phyloP scores from a whole-genome alignment of 2,329 filamentous ascomycete species.

The Epichloe uncinata region DNA sequence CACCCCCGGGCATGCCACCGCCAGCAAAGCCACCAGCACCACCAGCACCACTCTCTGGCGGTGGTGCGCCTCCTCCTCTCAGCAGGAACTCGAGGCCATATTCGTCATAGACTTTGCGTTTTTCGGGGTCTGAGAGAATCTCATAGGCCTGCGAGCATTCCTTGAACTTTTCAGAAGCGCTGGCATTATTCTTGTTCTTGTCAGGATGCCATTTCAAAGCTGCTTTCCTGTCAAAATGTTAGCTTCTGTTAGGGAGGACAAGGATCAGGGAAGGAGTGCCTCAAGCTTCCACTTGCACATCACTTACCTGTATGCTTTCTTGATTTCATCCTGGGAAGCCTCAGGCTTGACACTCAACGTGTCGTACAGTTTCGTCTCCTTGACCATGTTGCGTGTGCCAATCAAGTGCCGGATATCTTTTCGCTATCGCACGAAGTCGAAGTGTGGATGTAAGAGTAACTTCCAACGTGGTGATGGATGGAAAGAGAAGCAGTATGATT shows the following conservation, averaged over 20 bases:
- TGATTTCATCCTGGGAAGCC: conserved; percentile 86
- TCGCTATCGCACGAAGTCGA: not conserved
- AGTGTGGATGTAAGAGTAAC: not conserved
- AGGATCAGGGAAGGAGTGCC: not conserved
- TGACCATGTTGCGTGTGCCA: conserved; percentile 54
- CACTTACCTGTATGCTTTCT: conserved; percentile 76
- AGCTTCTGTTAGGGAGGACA: not conserved
- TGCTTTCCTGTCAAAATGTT: conserved; percentile 48
- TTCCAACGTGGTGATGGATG: not conserved
- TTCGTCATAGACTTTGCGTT: conserved; percentile 89
- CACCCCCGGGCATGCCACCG: conserved; percentile 42
- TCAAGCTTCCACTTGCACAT: not conserved
- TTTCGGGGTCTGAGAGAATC: conserved; percentile 92
- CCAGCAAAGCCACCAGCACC: conserved; percentile 41
- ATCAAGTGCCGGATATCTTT: not conserved
- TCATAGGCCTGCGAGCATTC: conserved; percentile 97
- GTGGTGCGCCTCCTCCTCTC: conserved; percentile 58
- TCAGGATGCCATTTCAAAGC: conserved; percentile 91
- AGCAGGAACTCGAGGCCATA: conserved; percentile 89
- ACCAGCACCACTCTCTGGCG: conserved; percentile 34
- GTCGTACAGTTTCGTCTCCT: conserved; percentile 93
- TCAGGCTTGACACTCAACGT: conserved; percentile 64
- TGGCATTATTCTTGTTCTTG: conserved; percentile 89
- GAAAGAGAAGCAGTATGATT: not conserved
- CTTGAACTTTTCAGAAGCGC: conserved; percentile 89